Conservation (phyloP, 305 asterid species). For the Petunia hybrid region DNA sequence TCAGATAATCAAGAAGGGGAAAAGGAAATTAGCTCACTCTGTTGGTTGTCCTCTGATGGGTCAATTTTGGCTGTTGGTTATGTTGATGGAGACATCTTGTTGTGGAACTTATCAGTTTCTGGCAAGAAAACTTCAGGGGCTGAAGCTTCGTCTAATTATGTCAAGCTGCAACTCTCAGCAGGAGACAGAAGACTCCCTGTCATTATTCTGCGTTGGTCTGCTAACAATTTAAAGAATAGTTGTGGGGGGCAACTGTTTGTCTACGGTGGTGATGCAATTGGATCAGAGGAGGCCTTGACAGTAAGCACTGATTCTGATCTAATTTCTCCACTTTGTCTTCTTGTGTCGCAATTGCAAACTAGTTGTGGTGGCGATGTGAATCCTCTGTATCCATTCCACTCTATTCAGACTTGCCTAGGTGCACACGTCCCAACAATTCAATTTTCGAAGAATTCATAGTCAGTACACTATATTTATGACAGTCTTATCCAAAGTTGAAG, state of each 20-base stretch:
- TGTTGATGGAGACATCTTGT: constrained; percentile 93
- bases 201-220: constrained; percentile 88
- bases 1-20: constrained; percentile 66
- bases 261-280: constrained; percentile 94
- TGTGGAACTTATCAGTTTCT: constrained; percentile 77
- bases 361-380: too few relatives aligned
- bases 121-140: constrained; percentile 56
- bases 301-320: constrained; percentile 57
- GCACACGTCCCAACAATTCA: too few relatives aligned
- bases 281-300: constrained; percentile 94
- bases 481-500: too few relatives aligned
- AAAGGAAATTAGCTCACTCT: constrained; percentile 93
- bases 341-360: neutral
- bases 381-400: too few relatives aligned
- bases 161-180: constrained; percentile 79
- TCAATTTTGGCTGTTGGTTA: constrained; percentile 95
- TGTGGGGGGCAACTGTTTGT: constrained; percentile 82
- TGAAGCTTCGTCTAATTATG: constrained; percentile 55
- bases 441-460: too few relatives aligned
- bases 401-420: too few relatives aligned
- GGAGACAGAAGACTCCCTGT: constrained; percentile 91
- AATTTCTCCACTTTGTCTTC: constrained; percentile 36
- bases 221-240: constrained; percentile 58
- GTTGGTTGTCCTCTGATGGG: constrained; percentile 96
- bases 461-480: too few relatives aligned